Evolutionary conservation across 139 green algal genomes (phyloP).

Genomic region (Spirogloea muscicola): DNA sequence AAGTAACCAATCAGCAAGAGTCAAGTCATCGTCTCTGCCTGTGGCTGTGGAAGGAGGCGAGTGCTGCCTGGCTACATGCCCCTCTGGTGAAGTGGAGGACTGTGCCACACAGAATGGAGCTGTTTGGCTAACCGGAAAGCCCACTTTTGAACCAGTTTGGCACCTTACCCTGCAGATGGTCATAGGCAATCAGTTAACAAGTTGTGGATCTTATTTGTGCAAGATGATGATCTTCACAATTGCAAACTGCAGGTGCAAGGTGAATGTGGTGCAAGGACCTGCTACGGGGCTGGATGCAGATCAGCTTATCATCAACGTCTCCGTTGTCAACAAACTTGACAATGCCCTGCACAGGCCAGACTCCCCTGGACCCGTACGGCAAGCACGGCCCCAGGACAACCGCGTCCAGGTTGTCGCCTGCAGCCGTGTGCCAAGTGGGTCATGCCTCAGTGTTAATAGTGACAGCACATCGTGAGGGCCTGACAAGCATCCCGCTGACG

Average conservation of each 20-base stretch:
- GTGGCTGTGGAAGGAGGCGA: too few species aligned
- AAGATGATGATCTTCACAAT: too few species aligned
- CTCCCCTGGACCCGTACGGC: constrained; percentile 32
- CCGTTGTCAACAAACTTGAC: constrained; percentile 29
- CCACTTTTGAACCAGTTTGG: background rate
- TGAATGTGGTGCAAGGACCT: too few species aligned
- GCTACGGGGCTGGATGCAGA: constrained; percentile 29
- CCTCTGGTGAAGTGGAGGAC: background rate
- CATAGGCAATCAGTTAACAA: background rate
- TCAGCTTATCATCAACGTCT: constrained; percentile 32
- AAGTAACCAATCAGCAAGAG: constrained; percentile 17
- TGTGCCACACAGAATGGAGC: background rate
- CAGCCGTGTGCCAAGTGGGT: too few species aligned
- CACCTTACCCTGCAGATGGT: background rate
- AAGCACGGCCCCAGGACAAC: constrained; percentile 19
- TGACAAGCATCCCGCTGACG: too few species aligned
- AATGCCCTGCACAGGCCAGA: constrained; percentile 29
- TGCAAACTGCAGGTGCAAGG: too few species aligned
- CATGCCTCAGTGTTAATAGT: too few species aligned
- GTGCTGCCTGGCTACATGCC: too few species aligned
- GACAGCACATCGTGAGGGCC: too few species aligned
- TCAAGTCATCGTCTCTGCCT: constrained; percentile 7
- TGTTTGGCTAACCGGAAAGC: background rate
- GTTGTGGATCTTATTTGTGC: background rate
- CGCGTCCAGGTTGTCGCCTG: constrained; percentile 34